Conservation (phyloP, 495 filamentous ascomycete species). For the Hypoxylon subgilvum region DNA sequence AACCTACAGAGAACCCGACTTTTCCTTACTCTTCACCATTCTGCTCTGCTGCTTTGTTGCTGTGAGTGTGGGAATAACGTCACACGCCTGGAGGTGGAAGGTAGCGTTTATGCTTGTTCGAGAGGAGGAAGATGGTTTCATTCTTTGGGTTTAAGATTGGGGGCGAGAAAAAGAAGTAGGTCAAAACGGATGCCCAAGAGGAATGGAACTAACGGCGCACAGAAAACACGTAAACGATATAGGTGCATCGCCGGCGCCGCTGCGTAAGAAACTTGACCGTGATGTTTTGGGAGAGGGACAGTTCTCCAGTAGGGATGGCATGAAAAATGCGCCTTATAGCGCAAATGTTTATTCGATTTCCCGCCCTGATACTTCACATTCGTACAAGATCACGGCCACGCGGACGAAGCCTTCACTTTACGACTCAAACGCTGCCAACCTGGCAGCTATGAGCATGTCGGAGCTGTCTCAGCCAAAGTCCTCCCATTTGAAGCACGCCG, state of each 20-base stretch:
- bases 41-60: constrained; percentile 7
- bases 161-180: constrained; percentile 58
- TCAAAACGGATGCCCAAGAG: constrained; percentile 12
- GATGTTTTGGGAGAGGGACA: constrained; percentile 41
- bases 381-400: constrained; percentile 32
- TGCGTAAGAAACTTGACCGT: constrained; percentile 41
- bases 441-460: constrained; percentile 48
- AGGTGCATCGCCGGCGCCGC: constrained; percentile 29
- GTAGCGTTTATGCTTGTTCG: constrained; percentile 7
- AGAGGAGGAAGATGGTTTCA: constrained; percentile 52
- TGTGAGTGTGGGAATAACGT: constrained; percentile 7
- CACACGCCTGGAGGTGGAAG: constrained; percentile 24
- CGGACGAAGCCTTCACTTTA: constrained; percentile 39
- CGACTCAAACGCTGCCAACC: constrained; percentile 39
- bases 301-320: constrained; percentile 34
- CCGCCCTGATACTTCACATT: constrained; percentile 42
- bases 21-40: constrained; percentile 9
- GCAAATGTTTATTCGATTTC: constrained; percentile 41
- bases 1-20: constrained; percentile 17
- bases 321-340: constrained; percentile 30
- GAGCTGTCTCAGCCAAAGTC: constrained; percentile 41
- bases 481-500: constrained; percentile 40
- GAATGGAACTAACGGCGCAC: constrained; percentile 18
- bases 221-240: constrained; percentile 46
- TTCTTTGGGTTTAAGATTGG: constrained; percentile 58